Base-by-base conservation (phyloP, 1,284 basidiomycete species). In the Sporisorium scitamineum region DNA sequence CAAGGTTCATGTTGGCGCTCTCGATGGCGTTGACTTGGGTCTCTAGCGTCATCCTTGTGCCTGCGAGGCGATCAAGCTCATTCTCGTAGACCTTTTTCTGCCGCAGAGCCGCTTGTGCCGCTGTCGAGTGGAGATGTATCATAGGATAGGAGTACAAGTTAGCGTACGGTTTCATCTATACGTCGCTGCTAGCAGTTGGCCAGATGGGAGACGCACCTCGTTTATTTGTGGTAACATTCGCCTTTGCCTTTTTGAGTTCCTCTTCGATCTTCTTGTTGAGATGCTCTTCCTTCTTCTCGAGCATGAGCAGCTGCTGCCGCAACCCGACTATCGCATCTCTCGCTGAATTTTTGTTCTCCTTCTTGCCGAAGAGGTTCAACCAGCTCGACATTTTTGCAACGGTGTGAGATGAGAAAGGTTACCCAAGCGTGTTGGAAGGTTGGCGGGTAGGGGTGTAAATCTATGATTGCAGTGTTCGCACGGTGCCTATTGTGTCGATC, bases 281-380 rank as follows among this genome's bases (percentile, higher is more conserved):
- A 87, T 94, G 89, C 87, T 98, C 95, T 88, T 99, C 97, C 89
- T 97, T 97, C 93, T 98, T 99, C 90, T 98, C 95, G 79, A 99
- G 91, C 91, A 97, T 93, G 86, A 95, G 90, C 54, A 87, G 80
- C 81, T 87, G 86, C 51, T 75, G 84, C 71, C 79, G 79, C 55
- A 87, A 76, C 31, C 87, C 86, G 27, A 87, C 86, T 74, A 87
- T 87, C 58, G 87, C 86, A 60, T 87, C 87, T 39, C 86, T 78
- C 8, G 87, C 86, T 51, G 81, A 71, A 58, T 80, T 79, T 58
- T 82, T 78, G 73, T 82, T 84, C 42, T 83, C 78, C 64, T 80
- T 79, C 66, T 82, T 82, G 47, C 84, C 84, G 51, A 80, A 76
- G 47, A 84, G 71, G 37, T 76, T 81, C 31, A 80, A 67, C 85